phyloP scores from a whole-genome alignment of 306 rosid genomes.

The Prunus mongolica region DNA sequence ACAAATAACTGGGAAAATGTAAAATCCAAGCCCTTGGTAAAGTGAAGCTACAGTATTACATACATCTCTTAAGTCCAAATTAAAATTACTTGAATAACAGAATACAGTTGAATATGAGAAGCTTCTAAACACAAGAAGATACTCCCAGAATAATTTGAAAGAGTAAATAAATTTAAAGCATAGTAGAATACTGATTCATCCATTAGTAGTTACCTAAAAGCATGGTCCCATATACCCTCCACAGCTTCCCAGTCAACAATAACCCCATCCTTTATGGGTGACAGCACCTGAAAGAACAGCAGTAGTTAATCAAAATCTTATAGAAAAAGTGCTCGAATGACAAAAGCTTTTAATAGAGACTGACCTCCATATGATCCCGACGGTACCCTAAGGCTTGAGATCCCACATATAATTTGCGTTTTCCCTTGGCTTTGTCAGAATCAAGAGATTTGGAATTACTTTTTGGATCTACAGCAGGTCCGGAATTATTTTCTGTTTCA shows the following conservation, averaged over 20 bases:
- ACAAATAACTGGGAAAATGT: neutral
- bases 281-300: slow-evolving; percentile 55
- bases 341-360: slow-evolving; percentile 12
- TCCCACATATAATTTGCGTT: slow-evolving; percentile 78
- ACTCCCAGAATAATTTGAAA: neutral
- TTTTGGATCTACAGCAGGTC: slow-evolving; percentile 55
- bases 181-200: slow-evolving; percentile 1
- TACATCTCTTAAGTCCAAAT: neutral
- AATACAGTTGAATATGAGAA: neutral
- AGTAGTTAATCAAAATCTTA: neutral
- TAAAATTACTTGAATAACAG: neutral
- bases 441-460: slow-evolving; percentile 45
- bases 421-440: slow-evolving; percentile 77
- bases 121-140: neutral
- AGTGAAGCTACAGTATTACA: neutral
- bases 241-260: slow-evolving; percentile 97
- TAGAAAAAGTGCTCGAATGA: neutral
- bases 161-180: neutral
- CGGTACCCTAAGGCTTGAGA: slow-evolving; percentile 90
- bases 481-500: slow-evolving; percentile 65
- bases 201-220: slow-evolving; percentile 61
- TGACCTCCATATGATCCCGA: slow-evolving; percentile 92
- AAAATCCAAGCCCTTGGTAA: neutral
- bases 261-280: slow-evolving; percentile 84
- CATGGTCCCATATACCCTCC: slow-evolving; percentile 98